Evolutionary conservation across 2,329 filamentous ascomycete species (phyloP).

Genomic region (Ophiostoma angusticollis): DNA sequence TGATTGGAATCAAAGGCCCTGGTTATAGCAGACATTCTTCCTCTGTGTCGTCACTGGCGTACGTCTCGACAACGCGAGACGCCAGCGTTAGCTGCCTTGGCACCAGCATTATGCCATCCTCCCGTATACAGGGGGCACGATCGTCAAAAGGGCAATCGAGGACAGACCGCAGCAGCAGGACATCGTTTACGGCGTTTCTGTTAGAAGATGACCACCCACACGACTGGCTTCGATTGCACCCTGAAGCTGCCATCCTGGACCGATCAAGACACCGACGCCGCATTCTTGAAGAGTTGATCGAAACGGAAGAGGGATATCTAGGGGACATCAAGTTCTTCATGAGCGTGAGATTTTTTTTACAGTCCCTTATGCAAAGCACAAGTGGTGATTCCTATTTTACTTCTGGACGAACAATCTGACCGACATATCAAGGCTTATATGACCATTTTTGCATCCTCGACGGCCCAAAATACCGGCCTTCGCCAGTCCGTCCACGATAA

Average conservation of each 20-base stretch:
- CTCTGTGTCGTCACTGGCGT: slow-evolving; percentile 63
- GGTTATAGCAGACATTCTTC: slow-evolving; percentile 43
- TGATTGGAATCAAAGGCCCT: slow-evolving; percentile 10
- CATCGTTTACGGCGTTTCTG: slow-evolving; percentile 45
- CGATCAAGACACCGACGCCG: slow-evolving; percentile 64
- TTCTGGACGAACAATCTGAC: neutral
- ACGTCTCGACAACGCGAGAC: slow-evolving; percentile 70
- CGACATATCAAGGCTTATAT: slow-evolving; percentile 49
- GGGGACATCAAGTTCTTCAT: slow-evolving; percentile 75
- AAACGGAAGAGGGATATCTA: slow-evolving; percentile 80
- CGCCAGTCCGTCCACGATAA: slow-evolving; percentile 66
- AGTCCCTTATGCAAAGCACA: neutral
- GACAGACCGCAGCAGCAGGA: slow-evolving; percentile 49
- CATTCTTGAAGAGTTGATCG: slow-evolving; percentile 73
- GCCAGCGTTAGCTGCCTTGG: slow-evolving; percentile 67
- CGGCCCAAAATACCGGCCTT: slow-evolving; percentile 48
- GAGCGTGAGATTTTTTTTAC: slow-evolving; percentile 43
- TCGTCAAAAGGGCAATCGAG: slow-evolving; percentile 45
- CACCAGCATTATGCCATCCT: slow-evolving; percentile 53
- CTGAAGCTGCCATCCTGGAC: slow-evolving; percentile 58
- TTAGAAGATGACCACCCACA: slow-evolving; percentile 53
- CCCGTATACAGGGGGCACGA: slow-evolving; percentile 36
- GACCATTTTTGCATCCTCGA: slow-evolving; percentile 59
- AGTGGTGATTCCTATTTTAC: neutral
- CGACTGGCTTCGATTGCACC: slow-evolving; percentile 33